Percentiles rank a stretch among this genome's conserved stretches.
phyloP scores from a whole-genome alignment of 192 early-diverging fungal genomes.

The Kickxella alabastrina region DNA sequence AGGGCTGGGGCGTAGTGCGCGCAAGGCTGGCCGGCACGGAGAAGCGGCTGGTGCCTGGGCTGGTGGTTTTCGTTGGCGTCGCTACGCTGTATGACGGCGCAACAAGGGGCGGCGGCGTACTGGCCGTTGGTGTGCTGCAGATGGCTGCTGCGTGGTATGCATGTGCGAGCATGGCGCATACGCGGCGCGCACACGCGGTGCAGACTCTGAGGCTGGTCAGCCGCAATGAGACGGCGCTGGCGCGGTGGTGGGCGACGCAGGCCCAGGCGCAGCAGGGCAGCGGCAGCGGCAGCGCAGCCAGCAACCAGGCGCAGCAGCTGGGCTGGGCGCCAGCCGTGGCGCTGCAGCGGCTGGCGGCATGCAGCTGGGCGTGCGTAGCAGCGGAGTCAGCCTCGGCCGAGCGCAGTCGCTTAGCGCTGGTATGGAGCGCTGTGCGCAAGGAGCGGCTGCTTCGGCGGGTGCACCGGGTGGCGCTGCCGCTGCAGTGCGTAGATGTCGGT shows the following conservation, averaged over 20 bases:
- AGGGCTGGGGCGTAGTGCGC: constrained; percentile 47
- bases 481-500: constrained; percentile 22
- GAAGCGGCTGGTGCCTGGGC: constrained; percentile 34
- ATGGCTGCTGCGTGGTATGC: constrained; percentile 21
- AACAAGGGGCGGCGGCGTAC: constrained; percentile 38
- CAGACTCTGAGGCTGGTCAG: constrained; percentile 38
- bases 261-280: not conserved
- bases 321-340: not conserved
- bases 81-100: constrained; percentile 44
- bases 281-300: too few relatives aligned
- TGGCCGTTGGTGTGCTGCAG: constrained; percentile 36
- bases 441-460: constrained; percentile 22
- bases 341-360: not conserved
- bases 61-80: constrained; percentile 31
- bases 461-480: constrained; percentile 10
- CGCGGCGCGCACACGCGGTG: constrained; percentile 29
- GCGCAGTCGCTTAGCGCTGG: constrained; percentile 24
- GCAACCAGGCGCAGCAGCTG: too few relatives aligned
- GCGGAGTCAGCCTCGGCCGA: not conserved
- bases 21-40: constrained; percentile 35
- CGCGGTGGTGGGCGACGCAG: constrained; percentile 13
- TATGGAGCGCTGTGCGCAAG: constrained; percentile 42
- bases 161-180: constrained; percentile 25
- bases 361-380: constrained; percentile 8
- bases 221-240: constrained; percentile 27